A percentile compares a stretch with the other conserved stretches of the same genome.
phyloP scores from a whole-genome alignment of 1,284 basidiomycete species.

The Malassezia cuniculi region DNA sequence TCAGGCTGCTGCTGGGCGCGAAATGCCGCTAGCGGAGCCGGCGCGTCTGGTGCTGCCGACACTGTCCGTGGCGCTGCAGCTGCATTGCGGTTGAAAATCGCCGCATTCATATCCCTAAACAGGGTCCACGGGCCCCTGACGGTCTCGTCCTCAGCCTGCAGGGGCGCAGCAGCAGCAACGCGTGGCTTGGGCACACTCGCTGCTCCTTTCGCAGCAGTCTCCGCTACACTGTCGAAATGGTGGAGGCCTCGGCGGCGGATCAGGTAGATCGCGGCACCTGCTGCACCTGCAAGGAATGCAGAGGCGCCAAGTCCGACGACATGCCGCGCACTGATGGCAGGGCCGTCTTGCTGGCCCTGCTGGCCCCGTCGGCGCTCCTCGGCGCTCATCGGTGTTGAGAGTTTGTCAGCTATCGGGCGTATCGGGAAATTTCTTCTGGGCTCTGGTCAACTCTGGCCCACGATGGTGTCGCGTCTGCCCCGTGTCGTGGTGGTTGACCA shows the following conservation, averaged over 20 bases:
- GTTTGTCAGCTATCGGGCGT: no score
- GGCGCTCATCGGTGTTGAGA: no score
- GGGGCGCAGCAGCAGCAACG: not conserved
- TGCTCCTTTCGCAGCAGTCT: not conserved
- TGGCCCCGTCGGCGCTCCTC: no score
- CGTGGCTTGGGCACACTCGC: not conserved
- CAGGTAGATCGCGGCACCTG: slow-evolving; percentile 5
- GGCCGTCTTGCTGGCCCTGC: no score
- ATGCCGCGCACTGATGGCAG: no score
- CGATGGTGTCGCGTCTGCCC: no score
- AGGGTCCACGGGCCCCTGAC: slow-evolving; percentile 1
- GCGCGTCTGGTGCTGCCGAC: no score
- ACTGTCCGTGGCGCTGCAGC: no score
- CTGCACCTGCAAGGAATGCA: slow-evolving; percentile 6
- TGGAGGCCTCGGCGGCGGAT: not conserved
- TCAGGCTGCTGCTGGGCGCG: no score
- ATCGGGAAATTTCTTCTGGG: no score
- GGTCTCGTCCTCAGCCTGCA: not conserved
- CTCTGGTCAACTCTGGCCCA: no score
- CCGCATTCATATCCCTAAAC: slow-evolving; percentile 12
- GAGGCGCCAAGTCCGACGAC: not conserved
- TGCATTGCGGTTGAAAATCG: not conserved
- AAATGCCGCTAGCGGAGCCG: no score
- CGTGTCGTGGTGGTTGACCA: slow-evolving; percentile 40
- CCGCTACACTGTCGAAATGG: not conserved